A percentile compares a stretch with the other conserved stretches of the same genome.
Conservation (phyloP, 441 rosid genomes). For the Manihot esculenta region DNA sequence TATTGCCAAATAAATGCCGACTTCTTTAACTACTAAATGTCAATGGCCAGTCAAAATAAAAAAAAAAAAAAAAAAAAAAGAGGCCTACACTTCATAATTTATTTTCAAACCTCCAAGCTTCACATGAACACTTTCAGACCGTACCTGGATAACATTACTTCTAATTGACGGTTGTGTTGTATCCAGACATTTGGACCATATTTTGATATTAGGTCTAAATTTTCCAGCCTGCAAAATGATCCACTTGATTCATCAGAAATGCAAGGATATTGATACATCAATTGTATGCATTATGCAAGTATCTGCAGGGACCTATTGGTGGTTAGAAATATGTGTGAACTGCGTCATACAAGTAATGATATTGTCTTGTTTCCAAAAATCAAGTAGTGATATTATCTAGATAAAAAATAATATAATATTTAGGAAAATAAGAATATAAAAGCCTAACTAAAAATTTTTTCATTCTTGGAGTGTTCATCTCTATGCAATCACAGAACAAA, state of each 20-base stretch:
- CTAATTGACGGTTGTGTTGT: slow-evolving; percentile 67
- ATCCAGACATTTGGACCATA: slow-evolving; percentile 84
- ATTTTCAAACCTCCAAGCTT: neutral
- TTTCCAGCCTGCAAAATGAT: slow-evolving; percentile 67
- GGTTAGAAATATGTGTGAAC: no score
- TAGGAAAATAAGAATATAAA: no score
- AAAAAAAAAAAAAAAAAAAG: neutral
- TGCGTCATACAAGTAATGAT: no score
- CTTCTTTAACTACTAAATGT: no score
- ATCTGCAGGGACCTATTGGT: no score
- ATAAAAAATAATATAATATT: no score
- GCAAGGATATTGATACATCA: slow-evolving; percentile 11
- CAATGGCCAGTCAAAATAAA: no score
- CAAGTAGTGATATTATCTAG: no score
- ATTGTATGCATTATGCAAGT: neutral
- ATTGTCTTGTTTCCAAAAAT: no score
- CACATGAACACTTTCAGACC: slow-evolving; percentile 19
- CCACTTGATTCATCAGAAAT: slow-evolving; percentile 3
- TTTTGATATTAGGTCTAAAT: slow-evolving; percentile 85
- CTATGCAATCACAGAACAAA: neutral
- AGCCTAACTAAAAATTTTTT: neutral
- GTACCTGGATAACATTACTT: slow-evolving; percentile 68
- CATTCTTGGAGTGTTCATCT: no score
- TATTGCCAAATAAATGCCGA: no score
- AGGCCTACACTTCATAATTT: neutral